These are phyloP conservation scores for Cadophora sp. DNA, from an alignment of 2,329 filamentous ascomycete species.

Conservation along the genomic window DNA sequence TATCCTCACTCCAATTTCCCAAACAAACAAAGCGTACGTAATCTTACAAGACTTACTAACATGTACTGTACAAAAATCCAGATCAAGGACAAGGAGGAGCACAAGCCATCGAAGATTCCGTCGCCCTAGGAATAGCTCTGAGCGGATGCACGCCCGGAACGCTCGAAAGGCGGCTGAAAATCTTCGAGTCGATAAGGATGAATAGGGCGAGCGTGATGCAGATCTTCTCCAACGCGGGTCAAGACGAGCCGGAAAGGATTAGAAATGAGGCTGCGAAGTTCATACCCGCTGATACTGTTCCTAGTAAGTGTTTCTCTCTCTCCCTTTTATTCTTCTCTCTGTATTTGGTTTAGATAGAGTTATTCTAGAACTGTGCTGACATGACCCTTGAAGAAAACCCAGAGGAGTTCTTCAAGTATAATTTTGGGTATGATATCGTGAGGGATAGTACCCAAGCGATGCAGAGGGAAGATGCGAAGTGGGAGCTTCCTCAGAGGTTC, in stretches of 20 bases:
- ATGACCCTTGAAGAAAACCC: slow-evolving; percentile 33
- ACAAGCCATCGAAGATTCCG: slow-evolving; percentile 71
- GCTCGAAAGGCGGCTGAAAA: slow-evolving; percentile 59
- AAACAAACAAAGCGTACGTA: neutral
- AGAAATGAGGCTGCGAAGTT: slow-evolving; percentile 41
- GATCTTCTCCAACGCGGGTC: slow-evolving; percentile 49
- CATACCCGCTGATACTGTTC: slow-evolving; percentile 43
- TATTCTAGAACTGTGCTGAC: neutral
- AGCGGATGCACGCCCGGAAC: slow-evolving; percentile 49
- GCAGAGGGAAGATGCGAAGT: slow-evolving; percentile 23
- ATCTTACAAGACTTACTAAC: neutral
- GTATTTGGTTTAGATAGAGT: too few relatives aligned
- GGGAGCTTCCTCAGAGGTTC: slow-evolving; percentile 33
- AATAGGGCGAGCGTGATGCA: slow-evolving; percentile 65
- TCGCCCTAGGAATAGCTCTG: slow-evolving; percentile 62
- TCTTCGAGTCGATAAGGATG: slow-evolving; percentile 65
- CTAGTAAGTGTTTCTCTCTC: slow-evolving; percentile 39
- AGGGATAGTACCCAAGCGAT: slow-evolving; percentile 29
- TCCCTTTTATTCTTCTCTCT: neutral
- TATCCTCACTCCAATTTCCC: too few relatives aligned
- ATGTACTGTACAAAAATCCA: neutral
- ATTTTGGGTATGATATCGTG: slow-evolving; percentile 43
- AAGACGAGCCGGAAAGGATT: slow-evolving; percentile 44
- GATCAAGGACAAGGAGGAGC: slow-evolving; percentile 67
- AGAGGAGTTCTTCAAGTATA: slow-evolving; percentile 40